Evolutionary conservation across 495 filamentous ascomycete species (phyloP), one percentile per base, ranked within the genome.

Genomic region (Lasiosphaeris hirsuta): DNA sequence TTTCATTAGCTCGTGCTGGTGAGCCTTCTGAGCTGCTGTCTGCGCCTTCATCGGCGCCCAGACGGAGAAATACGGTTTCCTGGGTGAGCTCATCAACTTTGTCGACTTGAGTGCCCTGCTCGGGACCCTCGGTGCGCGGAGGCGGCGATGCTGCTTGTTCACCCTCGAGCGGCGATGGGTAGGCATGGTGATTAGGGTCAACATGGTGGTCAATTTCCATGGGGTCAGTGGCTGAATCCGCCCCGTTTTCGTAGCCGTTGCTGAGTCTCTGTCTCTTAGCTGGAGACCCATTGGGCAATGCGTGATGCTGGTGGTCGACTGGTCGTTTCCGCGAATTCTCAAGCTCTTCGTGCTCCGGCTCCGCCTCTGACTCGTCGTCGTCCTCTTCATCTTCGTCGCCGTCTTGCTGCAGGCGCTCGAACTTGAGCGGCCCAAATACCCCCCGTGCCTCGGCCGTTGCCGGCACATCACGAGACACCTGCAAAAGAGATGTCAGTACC

Each of bases 81-180:
- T 81, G 77, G 50, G 79, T 79, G 58, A 92, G 80, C 36, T 85
- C 80, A 46, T 72, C 68, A 57, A 82, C 78, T 57, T 82, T 84
- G 66, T 90, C 88, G 62, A 86, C 79, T 73, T 90, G 88, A 47
- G 88, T 87, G 68, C 84, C 87, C 63, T 84, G 77, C 65, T 87
- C 88, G 58, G 81, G 78, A 50, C 88, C 87, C 57, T 80, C 83
- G 43, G 83, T 86, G 68, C 70, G 74, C 36, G 84, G 72, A 13
- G 77, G 78, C 34, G 83, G 78, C 34, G 82, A 84, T 51, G 74
- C 69, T 45, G 72, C 77, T 54, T 83, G 75, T 63, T 80, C 78
- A 59, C 78, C 74, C 69, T 79, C 79, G 38, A 77, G 73, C 55
- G 81, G 78, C 36, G 81, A 84, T 35, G 78, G 79, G 66, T 83